Evolutionary conservation across 1,284 basidiomycete genomes (phyloP).

Genomic region (Cutaneotrichosporon cyanovorans): DNA sequence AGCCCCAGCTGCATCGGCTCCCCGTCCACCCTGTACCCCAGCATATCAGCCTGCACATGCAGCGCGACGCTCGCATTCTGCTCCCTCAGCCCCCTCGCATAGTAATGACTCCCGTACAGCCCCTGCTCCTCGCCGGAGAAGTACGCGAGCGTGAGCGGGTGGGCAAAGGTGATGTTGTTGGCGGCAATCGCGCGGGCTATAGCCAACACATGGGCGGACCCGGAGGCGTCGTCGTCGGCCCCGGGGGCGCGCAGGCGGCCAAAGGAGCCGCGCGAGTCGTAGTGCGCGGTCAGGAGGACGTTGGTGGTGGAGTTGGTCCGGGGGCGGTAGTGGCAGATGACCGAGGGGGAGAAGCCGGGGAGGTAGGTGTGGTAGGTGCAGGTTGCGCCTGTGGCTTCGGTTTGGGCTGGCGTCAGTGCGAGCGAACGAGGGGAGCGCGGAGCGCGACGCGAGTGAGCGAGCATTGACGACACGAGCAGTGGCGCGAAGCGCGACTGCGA

Average conservation of each 20-base stretch:
- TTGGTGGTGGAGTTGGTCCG: constrained; percentile 45
- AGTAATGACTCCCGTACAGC: constrained; percentile 45
- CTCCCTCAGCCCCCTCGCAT: constrained; percentile 34
- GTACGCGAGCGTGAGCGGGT: constrained; percentile 43
- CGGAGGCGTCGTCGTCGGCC: constrained; percentile 65
- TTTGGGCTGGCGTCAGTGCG: constrained; percentile 37
- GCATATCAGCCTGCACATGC: constrained; percentile 84
- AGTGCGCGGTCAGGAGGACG: constrained; percentile 67
- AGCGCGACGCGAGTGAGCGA: neutral
- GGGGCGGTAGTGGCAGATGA: constrained; percentile 55
- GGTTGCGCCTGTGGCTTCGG: constrained; percentile 63
- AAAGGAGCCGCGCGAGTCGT: constrained; percentile 78
- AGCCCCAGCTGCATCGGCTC: constrained; percentile 75
- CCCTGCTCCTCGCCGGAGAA: constrained; percentile 51
- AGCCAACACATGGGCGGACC: constrained; percentile 58
- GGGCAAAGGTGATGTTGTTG: constrained; percentile 51
- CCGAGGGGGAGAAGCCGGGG: constrained; percentile 68
- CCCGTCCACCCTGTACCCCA: constrained; percentile 61
- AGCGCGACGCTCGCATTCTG: constrained; percentile 61
- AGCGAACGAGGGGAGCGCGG: neutral
- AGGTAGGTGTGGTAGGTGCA: constrained; percentile 63
- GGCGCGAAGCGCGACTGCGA: too few relatives aligned
- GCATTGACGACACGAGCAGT: neutral
- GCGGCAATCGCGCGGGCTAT: constrained; percentile 64
- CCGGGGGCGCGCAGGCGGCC: constrained; percentile 65